Evolutionary conservation across 371 early-diverging fungal species (phyloP), one percentile per base, ranked within the genome.

Genomic region (Rhizopus arrhizus): DNA sequence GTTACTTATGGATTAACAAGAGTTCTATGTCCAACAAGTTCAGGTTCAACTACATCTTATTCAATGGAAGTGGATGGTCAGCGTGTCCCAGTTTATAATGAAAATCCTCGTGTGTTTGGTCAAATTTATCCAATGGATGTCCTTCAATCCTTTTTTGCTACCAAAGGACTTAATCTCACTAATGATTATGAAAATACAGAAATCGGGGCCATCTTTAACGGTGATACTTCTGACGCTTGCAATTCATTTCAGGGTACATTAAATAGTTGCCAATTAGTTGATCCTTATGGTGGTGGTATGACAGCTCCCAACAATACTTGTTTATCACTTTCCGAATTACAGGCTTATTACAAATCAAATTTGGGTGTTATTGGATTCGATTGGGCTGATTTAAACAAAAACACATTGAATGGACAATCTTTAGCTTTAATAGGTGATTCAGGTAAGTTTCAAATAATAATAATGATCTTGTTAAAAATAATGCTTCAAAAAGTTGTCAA

Each of bases 1-100:
- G 52, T 89, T 35, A 86, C 88, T 11, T 87, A 86, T 68, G 86
- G 89, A 5, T 61, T 90, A 8, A 64, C 72, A 34, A 68, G 72
- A 31, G 72, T 82, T 13, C 65, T 90, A 46, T 89, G 80, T 55
- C 78, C 81, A 10, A 15, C 47, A 5, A 29, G 4, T 7, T 52
- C 51, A 11, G 31, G 56, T 7, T 11, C 47, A 6, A 60, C 55
- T 31, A 62, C 59, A 12, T 67, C 69, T 32, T 73, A 59, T 31
- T 65, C 68, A 6, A 34, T 38, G 40, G 53, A 58, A 4, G 34
- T 56, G 0, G 48, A 62, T 22, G 75, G 78, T 42, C 49, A 29
- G 7, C 73, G 70, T 53, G 69, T 68, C 52, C 68, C 80, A 11
- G 66, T 74, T 32, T 69, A 70, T 53, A 65, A 74, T 52, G 63